A percentile compares a stretch with the other conserved stretches of the same genome.
These are phyloP conservation scores for Cystobasidium slooffiae DNA, from an alignment of 1,284 basidiomycete species.

Conservation along the genomic window DNA sequence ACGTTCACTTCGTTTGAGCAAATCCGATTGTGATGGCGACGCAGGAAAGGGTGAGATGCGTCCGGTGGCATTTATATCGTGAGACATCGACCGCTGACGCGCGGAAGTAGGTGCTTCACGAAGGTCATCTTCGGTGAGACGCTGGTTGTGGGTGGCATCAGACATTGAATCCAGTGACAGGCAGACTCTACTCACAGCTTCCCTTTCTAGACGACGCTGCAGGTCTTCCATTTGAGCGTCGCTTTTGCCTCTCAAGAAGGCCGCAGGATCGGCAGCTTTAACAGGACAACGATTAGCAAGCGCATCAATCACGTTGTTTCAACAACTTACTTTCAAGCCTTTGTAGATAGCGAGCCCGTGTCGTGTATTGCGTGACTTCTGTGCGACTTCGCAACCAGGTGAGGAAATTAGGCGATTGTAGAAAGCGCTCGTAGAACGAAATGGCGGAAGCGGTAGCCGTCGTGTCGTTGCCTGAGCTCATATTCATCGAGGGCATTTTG, in stretches of 20 bases:
- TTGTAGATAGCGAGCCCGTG: slow-evolving; percentile 45
- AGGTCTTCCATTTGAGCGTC: slow-evolving; percentile 37
- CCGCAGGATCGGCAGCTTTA: slow-evolving; percentile 27
- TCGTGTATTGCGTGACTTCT: slow-evolving; percentile 41
- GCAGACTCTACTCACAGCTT: slow-evolving; percentile 15
- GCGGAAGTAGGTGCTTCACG: background rate
- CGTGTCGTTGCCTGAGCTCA: slow-evolving; percentile 31
- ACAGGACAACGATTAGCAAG: background rate
- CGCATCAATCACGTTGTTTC: background rate
- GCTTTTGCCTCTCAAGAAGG: slow-evolving; percentile 31
- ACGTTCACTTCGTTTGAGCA: slow-evolving; percentile 12
- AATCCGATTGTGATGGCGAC: slow-evolving; percentile 8
- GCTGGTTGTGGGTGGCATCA: slow-evolving; percentile 2
- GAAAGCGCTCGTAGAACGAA: slow-evolving; percentile 49
- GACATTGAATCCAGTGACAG: background rate
- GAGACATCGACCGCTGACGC: slow-evolving; percentile 17
- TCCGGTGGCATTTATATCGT: slow-evolving; percentile 18
- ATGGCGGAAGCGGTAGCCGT: slow-evolving; percentile 36
- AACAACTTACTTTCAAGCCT: slow-evolving; percentile 42
- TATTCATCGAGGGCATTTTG: slow-evolving; percentile 37
- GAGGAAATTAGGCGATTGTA: slow-evolving; percentile 43
- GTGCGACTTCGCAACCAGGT: slow-evolving; percentile 44
- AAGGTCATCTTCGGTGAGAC: slow-evolving; percentile 28
- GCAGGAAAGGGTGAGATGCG: slow-evolving; percentile 6
- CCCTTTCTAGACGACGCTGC: slow-evolving; percentile 27